Evolutionary conservation across 2,329 filamentous ascomycete genomes (phyloP).

Genomic region (Onygena corvina): DNA sequence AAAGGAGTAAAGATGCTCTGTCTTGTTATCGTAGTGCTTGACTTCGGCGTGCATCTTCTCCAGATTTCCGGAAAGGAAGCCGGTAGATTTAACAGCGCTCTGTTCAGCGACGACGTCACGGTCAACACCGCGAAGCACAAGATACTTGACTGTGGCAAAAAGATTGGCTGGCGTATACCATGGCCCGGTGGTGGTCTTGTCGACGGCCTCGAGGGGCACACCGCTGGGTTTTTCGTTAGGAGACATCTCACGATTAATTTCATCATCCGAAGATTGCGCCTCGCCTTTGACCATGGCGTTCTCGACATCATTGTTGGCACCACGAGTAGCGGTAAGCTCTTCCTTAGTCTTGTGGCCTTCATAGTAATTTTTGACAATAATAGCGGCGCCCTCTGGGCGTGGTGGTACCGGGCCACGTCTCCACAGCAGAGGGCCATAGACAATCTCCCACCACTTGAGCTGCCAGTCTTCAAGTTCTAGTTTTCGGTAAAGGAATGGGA

Average conservation of each 20-base stretch:
- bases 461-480: constrained; percentile 26
- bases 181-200: constrained; percentile 19
- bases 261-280: constrained; percentile 15
- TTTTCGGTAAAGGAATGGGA: constrained; percentile 28
- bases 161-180: constrained; percentile 22
- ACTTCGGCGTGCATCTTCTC: constrained; percentile 33
- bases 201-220: constrained; percentile 23
- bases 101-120: constrained; percentile 28
- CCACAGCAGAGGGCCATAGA: constrained; percentile 31
- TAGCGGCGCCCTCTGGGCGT: constrained; percentile 24
- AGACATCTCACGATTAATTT: constrained; percentile 15
- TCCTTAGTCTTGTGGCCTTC: constrained; percentile 16
- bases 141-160: constrained; percentile 33
- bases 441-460: constrained; percentile 25
- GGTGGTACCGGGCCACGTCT: constrained; percentile 32
- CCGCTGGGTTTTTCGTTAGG: constrained; percentile 16
- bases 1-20: constrained; percentile 40
- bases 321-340: background rate
- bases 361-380: constrained; percentile 34
- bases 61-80: constrained; percentile 30
- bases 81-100: background rate
- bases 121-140: constrained; percentile 35
- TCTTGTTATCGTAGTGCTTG: constrained; percentile 35
- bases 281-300: constrained; percentile 17
- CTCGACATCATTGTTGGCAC: background rate